Percentiles rank a stretch among this genome's conserved stretches.
These are phyloP conservation scores for Chrysanthemum seticuspe DNA, from an alignment of 129 eudicot genomes.

Conservation along the genomic window DNA sequence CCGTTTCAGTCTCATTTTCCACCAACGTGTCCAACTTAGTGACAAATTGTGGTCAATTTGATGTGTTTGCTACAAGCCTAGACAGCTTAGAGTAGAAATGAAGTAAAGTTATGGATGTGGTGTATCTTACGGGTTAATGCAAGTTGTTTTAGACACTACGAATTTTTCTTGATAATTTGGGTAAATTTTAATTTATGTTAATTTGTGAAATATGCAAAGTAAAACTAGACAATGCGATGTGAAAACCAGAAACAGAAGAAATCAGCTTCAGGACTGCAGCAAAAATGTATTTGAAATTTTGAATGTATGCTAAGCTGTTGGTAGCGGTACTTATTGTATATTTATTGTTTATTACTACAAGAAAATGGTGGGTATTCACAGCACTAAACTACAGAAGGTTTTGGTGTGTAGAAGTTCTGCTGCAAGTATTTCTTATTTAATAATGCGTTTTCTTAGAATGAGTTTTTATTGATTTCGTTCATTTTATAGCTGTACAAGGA, in stretches of 20 bases:
- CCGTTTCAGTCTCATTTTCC: conserved; percentile 8
- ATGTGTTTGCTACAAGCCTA: conserved; percentile 12
- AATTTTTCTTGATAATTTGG: conserved; percentile 17
- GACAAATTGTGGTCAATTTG: conserved; percentile 12
- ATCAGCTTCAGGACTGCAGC: background rate
- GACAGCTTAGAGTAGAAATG: conserved; percentile 14
- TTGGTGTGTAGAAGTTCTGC: conserved; percentile 11
- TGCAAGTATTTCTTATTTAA: conserved; percentile 9
- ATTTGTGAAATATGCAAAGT: conserved; percentile 11
- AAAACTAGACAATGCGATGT: background rate
- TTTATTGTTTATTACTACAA: background rate
- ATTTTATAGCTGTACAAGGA: conserved; percentile 33
- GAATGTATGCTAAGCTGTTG: background rate
- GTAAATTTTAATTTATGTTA: background rate
- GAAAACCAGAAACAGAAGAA: background rate
- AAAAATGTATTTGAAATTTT: background rate
- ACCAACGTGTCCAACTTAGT: conserved; percentile 16
- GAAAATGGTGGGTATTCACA: conserved; percentile 5
- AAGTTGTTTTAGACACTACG: conserved; percentile 1
- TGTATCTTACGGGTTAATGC: conserved; percentile 20
- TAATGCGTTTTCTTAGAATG: conserved; percentile 11
- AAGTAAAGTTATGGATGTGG: conserved; percentile 12
- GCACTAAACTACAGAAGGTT: conserved; percentile 16
- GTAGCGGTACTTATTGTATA: conserved; percentile 5
- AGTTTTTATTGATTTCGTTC: conserved; percentile 16